A percentile compares a stretch with the other conserved stretches of the same genome.
phyloP scores from a whole-genome alignment of 129 eudicot species.

The Helianthus tuberosus region DNA sequence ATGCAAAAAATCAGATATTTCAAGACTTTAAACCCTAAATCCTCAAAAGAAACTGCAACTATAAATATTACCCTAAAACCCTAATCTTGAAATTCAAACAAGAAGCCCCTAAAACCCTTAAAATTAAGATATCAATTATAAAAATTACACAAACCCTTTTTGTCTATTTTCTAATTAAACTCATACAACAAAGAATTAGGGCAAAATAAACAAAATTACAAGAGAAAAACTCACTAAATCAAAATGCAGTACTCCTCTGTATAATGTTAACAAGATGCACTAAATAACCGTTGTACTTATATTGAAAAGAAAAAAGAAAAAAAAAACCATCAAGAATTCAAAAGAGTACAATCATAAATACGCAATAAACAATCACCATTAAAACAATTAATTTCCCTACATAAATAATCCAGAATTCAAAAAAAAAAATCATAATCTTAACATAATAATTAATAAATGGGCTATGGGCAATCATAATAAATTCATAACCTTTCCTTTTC shows the following conservation, averaged over 20 bases:
- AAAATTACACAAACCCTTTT: not conserved
- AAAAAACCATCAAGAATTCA: conserved; percentile 14
- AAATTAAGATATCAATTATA: not conserved
- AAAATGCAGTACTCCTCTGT: conserved; percentile 8
- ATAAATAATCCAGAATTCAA: not conserved
- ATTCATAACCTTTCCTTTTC: conserved; percentile 20
- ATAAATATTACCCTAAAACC: conserved; percentile 15
- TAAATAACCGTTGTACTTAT: not conserved
- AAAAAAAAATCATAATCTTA: no score
- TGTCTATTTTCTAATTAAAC: not conserved
- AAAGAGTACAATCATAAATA: conserved; percentile 8
- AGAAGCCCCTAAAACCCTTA: no score
- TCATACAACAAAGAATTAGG: conserved; percentile 6
- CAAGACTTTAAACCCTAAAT: not conserved
- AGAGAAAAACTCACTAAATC: not conserved
- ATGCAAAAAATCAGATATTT: not conserved
- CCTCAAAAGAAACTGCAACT: conserved; percentile 4
- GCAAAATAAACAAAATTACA: not conserved
- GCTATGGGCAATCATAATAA: not conserved
- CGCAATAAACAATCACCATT: not conserved
- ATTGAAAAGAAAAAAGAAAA: no score
- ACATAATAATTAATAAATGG: conserved; percentile 3
- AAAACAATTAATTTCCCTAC: conserved; percentile 22
- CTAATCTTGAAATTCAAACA: not conserved
- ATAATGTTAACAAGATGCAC: not conserved